phyloP scores from a whole-genome alignment of 208 protist genomes.

The Leishmania tarentolae region DNA sequence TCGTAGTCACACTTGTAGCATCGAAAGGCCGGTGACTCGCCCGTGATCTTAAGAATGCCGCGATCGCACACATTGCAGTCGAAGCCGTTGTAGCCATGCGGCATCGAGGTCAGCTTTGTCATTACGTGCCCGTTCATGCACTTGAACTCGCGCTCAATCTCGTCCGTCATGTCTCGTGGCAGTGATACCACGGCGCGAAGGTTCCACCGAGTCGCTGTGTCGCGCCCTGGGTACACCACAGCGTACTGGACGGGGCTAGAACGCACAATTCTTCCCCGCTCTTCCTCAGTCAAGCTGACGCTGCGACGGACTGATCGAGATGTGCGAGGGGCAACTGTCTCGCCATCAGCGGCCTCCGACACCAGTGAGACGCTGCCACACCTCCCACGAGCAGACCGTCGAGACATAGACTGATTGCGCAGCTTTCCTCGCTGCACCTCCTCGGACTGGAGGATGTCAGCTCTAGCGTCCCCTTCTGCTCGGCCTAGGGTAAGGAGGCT shows the following conservation, averaged over 20 bases:
- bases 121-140: conserved; percentile 90
- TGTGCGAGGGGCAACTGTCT: conserved; percentile 4
- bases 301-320: conserved; percentile 52
- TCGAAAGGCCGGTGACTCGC: conserved; percentile 69
- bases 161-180: conserved; percentile 63
- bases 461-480: conserved; percentile 38
- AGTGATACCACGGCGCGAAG: conserved; percentile 76
- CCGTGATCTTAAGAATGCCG: conserved; percentile 72
- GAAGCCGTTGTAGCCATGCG: conserved; percentile 84
- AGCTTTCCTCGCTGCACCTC: conserved; percentile 34
- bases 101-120: conserved; percentile 86
- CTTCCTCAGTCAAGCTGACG: conserved; percentile 45
- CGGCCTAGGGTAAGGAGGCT: conserved; percentile 37
- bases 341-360: conserved; percentile 15
- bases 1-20: conserved; percentile 93
- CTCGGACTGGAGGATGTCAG: conserved; percentile 43
- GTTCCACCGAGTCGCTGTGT: conserved; percentile 74
- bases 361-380: conserved; percentile 61
- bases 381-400: conserved; percentile 27
- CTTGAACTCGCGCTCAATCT: conserved; percentile 57
- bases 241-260: conserved; percentile 76
- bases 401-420: conserved; percentile 35
- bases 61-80: conserved; percentile 90
- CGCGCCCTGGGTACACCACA: conserved; percentile 75
- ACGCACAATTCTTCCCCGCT: conserved; percentile 54